Evolutionary conservation across 768 basidiomycete genomes (phyloP), one percentile per base, ranked within the genome.

Genomic region (Mrakia frigida): DNA sequence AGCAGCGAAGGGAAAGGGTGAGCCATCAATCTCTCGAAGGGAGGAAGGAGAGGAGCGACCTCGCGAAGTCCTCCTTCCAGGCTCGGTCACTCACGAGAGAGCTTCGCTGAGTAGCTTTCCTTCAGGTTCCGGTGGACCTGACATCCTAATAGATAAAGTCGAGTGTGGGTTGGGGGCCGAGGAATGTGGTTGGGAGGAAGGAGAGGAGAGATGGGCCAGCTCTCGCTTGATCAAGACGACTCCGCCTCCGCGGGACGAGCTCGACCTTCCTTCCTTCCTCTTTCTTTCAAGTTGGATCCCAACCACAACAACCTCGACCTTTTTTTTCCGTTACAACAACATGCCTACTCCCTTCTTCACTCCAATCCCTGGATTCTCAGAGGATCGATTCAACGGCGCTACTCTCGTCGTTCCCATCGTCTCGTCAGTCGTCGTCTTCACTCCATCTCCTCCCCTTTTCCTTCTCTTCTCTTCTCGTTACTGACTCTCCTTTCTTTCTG

Each of bases 31-130:
- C n/a, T n/a, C n/a, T n/a, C n/a, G n/a, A n/a, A 13, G 25, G 56
- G 23, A 39, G 56, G 39, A 33, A 39, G 31, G 23, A 52, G 52
- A 37, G 23, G 43, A 46, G 39, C 16, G 23, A 65, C 39, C 37
- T 59, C 69, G 70, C 23, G 28, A 59, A 56, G 28, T 13, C n/a
- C 5, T 2, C 13, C 25, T 28, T 7, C 13, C 13, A 6, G 28
- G 52, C 18, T 21, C 21, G 59, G 23, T 39, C 59, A 67, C 80
- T 23, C 46, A 80, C 79, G 75, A 78, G 0, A 83, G 76, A 16
- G 82, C 81, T 46, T 84, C 82, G 14, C 81, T 56, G 39, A 84
- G 80, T 39, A 84, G 70, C 74, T 83, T 83, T 43, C 80, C 79
- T 53, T 84, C 83, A 28, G 70, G 70, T 59, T 72, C 70, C 3